These are phyloP conservation scores for Ganoderma lingzhi DNA, from an alignment of 1,284 basidiomycete genomes.

Conservation along the genomic window DNA sequence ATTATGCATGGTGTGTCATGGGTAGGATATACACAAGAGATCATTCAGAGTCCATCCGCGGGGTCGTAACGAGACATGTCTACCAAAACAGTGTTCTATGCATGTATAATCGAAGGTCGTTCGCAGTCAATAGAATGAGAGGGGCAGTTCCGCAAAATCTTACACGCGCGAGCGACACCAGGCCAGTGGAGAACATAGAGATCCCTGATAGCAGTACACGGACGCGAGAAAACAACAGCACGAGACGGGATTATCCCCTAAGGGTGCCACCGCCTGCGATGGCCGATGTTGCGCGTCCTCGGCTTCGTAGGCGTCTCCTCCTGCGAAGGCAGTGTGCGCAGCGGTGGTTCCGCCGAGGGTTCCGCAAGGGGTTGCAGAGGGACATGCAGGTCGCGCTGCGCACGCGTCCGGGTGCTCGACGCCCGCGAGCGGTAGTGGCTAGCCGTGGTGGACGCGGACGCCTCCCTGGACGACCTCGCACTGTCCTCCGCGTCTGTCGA, in stretches of 20 bases:
- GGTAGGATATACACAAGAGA: slow-evolving; percentile 28
- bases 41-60: slow-evolving; percentile 21
- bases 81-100: slow-evolving; percentile 25
- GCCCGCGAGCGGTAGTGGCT: slow-evolving; percentile 27
- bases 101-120: slow-evolving; percentile 17
- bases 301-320: slow-evolving; percentile 74
- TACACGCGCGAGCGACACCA: slow-evolving; percentile 19
- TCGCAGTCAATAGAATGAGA: slow-evolving; percentile 15
- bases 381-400: slow-evolving; percentile 15
- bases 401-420: slow-evolving; percentile 18
- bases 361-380: slow-evolving; percentile 22
- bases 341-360: slow-evolving; percentile 32
- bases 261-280: slow-evolving; percentile 41
- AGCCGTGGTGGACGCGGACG: slow-evolving; percentile 10
- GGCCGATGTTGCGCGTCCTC: slow-evolving; percentile 50
- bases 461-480: slow-evolving; percentile 24
- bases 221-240: slow-evolving; percentile 2
- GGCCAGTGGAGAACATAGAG: slow-evolving; percentile 13
- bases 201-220: slow-evolving; percentile 18
- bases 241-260: slow-evolving; percentile 8
- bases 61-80: slow-evolving; percentile 26
- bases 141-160: slow-evolving; percentile 13
- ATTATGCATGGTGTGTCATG: slow-evolving; percentile 24
- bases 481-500: slow-evolving; percentile 28
- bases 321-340: slow-evolving; percentile 44